Conservation (phyloP, 1,284 basidiomycete genomes). For the Ganoderma lucidum region DNA sequence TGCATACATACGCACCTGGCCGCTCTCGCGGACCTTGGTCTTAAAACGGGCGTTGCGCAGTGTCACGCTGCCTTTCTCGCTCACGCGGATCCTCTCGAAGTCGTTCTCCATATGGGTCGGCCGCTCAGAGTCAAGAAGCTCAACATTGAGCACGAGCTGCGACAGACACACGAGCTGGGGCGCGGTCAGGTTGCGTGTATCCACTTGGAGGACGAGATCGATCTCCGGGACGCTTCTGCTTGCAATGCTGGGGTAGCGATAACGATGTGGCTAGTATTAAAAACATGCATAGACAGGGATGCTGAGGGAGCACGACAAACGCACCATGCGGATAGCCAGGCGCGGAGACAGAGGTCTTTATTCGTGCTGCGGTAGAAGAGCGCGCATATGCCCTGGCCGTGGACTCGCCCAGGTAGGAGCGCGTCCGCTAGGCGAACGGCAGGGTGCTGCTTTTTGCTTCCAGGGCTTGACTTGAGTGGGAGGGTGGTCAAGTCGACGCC, state of each 20-base stretch:
- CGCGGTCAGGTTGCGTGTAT: not conserved
- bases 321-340: constrained; percentile 7
- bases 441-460: not conserved
- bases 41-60: constrained; percentile 36
- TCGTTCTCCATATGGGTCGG: constrained; percentile 40
- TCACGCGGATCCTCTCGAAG: constrained; percentile 20
- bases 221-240: not conserved
- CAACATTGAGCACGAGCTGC: constrained; percentile 32
- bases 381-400: not conserved
- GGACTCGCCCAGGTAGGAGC: not conserved
- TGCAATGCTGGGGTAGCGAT: not conserved
- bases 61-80: constrained; percentile 21
- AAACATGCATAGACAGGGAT: not conserved
- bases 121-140: constrained; percentile 34
- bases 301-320: not conserved
- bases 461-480: not conserved
- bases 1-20: constrained; percentile 32
- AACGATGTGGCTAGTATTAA: not conserved
- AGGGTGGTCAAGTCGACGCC: constrained; percentile 9
- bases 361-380: not conserved
- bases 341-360: constrained; percentile 1
- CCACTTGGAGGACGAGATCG: not conserved
- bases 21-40: constrained; percentile 29
- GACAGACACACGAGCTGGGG: constrained; percentile 31
- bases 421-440: not conserved